Percentiles rank a stretch among this genome's conserved stretches.
These are phyloP conservation scores for Starmera dryadoides DNA, from an alignment of 805 yeast species.

Conservation along the genomic window DNA sequence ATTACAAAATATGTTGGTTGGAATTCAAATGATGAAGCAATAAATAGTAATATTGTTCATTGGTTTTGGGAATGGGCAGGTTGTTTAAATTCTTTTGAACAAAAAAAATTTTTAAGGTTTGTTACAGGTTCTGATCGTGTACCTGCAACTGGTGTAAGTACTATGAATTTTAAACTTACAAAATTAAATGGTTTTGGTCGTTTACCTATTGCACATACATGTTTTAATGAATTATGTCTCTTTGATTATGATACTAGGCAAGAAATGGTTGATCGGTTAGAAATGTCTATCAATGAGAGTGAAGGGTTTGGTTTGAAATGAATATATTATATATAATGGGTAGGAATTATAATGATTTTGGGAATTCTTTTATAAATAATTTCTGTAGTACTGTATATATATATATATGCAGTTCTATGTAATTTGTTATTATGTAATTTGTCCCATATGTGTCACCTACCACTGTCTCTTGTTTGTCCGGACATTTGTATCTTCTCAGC, in stretches of 20 bases:
- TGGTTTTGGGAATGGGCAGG: constrained; percentile 89
- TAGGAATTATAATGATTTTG: too few species aligned
- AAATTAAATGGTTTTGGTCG: constrained; percentile 29
- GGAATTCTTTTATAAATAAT: too few species aligned
- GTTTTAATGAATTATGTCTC: constrained; percentile 84
- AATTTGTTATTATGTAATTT: too few species aligned
- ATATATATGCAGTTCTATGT: too few species aligned
- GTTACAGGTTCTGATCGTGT: constrained; percentile 88
- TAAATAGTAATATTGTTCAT: constrained; percentile 33
- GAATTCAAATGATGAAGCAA: constrained; percentile 30
- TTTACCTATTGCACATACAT: constrained; percentile 86
- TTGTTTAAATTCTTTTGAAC: constrained; percentile 36
- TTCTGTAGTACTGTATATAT: neutral
- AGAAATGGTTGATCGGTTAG: constrained; percentile 50
- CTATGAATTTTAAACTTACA: constrained; percentile 65
- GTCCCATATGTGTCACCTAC: too few species aligned
- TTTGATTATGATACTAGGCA: constrained; percentile 53
- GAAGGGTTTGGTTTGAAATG: constrained; percentile 80
- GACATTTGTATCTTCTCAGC: too few species aligned
- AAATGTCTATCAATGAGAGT: constrained; percentile 67
- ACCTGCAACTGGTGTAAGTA: constrained; percentile 88
- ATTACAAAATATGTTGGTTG: constrained; percentile 75
- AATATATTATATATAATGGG: neutral
- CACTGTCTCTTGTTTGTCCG: too few species aligned
- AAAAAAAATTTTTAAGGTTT: constrained; percentile 61